These are phyloP conservation scores for Amniculicola lignicola DNA, from an alignment of 495 filamentous ascomycete species.

Conservation along the genomic window DNA sequence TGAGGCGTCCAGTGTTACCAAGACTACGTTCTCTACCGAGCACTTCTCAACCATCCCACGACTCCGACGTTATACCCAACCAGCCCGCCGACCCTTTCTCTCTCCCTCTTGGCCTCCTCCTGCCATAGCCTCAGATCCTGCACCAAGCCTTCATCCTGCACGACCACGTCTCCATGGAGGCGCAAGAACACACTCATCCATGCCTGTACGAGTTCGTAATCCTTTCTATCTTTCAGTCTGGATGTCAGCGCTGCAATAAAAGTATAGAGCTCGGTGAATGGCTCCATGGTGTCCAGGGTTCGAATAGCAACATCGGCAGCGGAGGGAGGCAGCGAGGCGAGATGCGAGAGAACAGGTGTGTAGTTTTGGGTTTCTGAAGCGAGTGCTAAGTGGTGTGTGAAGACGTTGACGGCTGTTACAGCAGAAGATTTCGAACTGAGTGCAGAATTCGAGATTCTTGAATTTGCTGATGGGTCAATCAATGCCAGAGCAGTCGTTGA, in stretches of 20 bases:
- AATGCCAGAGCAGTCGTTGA: background rate
- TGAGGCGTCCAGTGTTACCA: background rate
- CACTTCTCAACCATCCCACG: conserved; percentile 78
- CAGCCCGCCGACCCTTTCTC: conserved; percentile 65
- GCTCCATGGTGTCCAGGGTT: conserved; percentile 56
- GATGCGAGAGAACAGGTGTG: conserved; percentile 59
- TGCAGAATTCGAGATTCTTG: conserved; percentile 16
- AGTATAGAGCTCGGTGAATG: conserved; percentile 53
- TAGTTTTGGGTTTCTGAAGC: conserved; percentile 50
- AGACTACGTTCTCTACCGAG: conserved; percentile 15
- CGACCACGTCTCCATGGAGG: conserved; percentile 63
- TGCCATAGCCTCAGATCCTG: conserved; percentile 57
- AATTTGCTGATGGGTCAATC: background rate
- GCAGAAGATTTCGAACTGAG: conserved; percentile 41
- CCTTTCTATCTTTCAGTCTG: conserved; percentile 60
- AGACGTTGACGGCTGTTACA: conserved; percentile 39
- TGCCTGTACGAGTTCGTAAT: conserved; percentile 90
- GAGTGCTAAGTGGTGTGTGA: conserved; percentile 57
- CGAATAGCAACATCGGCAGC: conserved; percentile 86
- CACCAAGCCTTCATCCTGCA: conserved; percentile 34
- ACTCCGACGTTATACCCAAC: conserved; percentile 87
- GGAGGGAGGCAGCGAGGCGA: conserved; percentile 74
- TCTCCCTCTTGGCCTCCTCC: conserved; percentile 63
- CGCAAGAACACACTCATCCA: conserved; percentile 94
- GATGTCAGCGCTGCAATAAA: conserved; percentile 75